phyloP scores from a whole-genome alignment of 192 early-diverging fungal genomes.

The Linnemannia elongata region DNA sequence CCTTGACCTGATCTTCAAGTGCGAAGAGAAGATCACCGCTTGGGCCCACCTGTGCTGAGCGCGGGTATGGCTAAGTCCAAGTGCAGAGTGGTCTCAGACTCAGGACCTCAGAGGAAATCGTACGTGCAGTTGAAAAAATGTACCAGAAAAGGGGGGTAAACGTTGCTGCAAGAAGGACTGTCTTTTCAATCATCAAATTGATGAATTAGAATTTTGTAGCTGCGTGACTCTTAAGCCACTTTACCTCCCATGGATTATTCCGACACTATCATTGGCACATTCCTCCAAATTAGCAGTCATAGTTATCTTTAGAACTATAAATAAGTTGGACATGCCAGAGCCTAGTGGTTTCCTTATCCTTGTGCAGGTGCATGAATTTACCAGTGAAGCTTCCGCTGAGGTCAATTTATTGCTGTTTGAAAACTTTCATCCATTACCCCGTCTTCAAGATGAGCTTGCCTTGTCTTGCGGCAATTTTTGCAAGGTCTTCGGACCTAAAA shows the following conservation, averaged over 20 bases:
- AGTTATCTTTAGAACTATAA: not conserved
- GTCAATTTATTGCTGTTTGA: conserved; percentile 58
- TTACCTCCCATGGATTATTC: too few relatives aligned
- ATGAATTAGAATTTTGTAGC: too few relatives aligned
- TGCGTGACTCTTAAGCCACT: too few relatives aligned
- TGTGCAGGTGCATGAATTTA: conserved; percentile 58
- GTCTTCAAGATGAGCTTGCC: conserved; percentile 28
- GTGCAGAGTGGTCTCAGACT: conserved; percentile 34
- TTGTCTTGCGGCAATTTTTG: conserved; percentile 53
- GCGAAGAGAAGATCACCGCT: conserved; percentile 34
- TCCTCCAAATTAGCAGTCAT: not conserved
- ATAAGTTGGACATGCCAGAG: not conserved
- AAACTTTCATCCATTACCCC: conserved; percentile 55
- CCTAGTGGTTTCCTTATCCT: conserved; percentile 33
- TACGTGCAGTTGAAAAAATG: too few relatives aligned
- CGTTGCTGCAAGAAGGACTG: too few relatives aligned
- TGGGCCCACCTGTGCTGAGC: conserved; percentile 21
- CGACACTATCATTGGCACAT: not conserved
- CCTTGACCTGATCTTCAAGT: conserved; percentile 4
- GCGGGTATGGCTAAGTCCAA: conserved; percentile 17
- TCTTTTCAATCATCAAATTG: too few relatives aligned
- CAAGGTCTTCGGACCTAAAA: conserved; percentile 30
- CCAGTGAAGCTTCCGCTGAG: conserved; percentile 58
- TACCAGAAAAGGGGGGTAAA: too few relatives aligned
- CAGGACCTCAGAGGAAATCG: conserved; percentile 26